Percentiles rank a stretch among this genome's conserved stretches.
These are phyloP conservation scores for Rhododendron griersonianum DNA, from an alignment of 148 eudicot species.

Conservation along the genomic window DNA sequence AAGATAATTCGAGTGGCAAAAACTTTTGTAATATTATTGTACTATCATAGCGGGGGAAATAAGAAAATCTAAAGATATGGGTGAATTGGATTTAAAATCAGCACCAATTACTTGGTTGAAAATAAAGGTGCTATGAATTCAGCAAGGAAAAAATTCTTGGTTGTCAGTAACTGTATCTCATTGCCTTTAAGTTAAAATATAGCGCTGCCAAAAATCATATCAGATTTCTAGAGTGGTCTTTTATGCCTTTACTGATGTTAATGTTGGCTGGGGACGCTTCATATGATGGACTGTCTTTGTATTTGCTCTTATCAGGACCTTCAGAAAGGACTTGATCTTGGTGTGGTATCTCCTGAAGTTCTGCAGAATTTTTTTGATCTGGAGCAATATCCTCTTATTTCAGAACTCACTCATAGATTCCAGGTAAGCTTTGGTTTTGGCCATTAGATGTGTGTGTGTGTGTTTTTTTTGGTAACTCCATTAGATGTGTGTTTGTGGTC, in stretches of 20 bases:
- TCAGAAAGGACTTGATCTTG: conserved; percentile 95
- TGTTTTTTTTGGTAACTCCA: background rate
- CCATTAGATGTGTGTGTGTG: background rate
- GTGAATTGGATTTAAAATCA: background rate
- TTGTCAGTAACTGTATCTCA: background rate
- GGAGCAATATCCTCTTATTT: conserved; percentile 82
- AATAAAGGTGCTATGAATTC: background rate
- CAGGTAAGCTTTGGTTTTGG: conserved; percentile 48
- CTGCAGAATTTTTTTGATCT: conserved; percentile 94
- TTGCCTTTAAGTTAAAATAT: background rate
- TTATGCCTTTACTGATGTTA: background rate
- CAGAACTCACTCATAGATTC: conserved; percentile 80
- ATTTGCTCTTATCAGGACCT: conserved; percentile 56
- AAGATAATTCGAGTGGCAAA: background rate
- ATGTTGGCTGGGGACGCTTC: background rate
- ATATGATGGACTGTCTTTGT: background rate
- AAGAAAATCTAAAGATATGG: background rate
- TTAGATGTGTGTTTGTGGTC: background rate
- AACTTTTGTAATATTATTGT: background rate
- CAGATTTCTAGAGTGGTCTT: background rate
- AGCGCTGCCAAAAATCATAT: background rate
- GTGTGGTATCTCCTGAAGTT: conserved; percentile 93
- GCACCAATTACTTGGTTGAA: background rate
- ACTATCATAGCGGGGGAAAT: background rate
- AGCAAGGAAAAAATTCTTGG: background rate